Base-by-base conservation (phyloP, 1,139 yeast species). In the Candida pseudoviswanathii region DNA sequence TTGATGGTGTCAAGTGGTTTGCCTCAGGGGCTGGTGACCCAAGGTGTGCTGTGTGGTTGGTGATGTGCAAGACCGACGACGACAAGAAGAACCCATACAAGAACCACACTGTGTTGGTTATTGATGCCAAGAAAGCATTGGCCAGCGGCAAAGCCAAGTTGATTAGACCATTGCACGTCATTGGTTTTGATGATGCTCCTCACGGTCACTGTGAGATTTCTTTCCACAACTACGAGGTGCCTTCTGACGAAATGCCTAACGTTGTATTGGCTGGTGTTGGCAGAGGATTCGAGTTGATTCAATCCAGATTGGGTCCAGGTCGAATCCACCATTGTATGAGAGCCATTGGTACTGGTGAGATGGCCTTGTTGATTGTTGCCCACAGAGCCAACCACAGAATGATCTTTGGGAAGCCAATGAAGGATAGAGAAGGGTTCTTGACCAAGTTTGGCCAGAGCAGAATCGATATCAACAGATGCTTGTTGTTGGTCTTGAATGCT, bases 11-110 rank as follows among this genome's bases (percentile, higher is more conserved):
- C 54, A 85, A 85, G 62, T 85, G 90, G 90, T 85, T 85, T 77
- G 86, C 88, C 2, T 81, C 88, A 0, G 89, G 89, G 29, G 89
- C 89, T 34, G 89, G 88, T 22, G 89, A 85, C 63, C 89, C 89
- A 25, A 73, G 86, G 50, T 78, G 84, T 63, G 59, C 71, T 32
- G 81, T 78, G 45, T 81, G 88, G 85, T 70, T 85, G 47, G 80
- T 82, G n/a, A 83, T 85, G 86, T 85, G 87, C 55, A 76, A 82
- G 62, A 84, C 88, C 3, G 64, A 63, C 43, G 72, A 76, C 51
- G 59, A 67, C 43, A 58, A 63, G 16, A 56, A 73, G 11, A 58
- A 58, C 10, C 61, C 61, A 1, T 82, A 84, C 62, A 63, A 63
- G 44, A 85, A 84, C 64, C 90, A 85, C 61, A 74, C 86, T 3